Conservation (phyloP, 257 asterid species). For the Orobanche coerulescens region DNA sequence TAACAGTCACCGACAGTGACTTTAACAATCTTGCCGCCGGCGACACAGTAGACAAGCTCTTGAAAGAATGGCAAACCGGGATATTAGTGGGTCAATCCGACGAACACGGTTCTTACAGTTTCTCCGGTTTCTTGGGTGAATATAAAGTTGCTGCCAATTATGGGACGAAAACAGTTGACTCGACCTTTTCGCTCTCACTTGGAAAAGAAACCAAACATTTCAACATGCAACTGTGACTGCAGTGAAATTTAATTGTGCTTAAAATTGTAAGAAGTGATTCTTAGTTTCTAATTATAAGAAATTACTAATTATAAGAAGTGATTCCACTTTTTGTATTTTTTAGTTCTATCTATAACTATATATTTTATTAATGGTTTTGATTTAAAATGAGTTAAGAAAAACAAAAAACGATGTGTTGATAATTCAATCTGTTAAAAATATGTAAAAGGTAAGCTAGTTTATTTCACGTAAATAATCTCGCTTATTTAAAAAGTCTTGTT, state of each 20-base stretch:
- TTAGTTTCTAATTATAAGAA: too few species aligned
- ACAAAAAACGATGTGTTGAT: too few species aligned
- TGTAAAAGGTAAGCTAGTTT: too few species aligned
- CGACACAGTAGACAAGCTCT: constrained; percentile 39
- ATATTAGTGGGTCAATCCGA: constrained; percentile 30
- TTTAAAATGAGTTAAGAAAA: too few species aligned
- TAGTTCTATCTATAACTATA: too few species aligned
- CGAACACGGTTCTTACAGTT: constrained; percentile 34
- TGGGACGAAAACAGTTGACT: constrained; percentile 8
- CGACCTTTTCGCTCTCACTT: constrained; percentile 22
- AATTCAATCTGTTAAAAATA: too few species aligned
- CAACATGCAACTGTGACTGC: constrained; percentile 24
- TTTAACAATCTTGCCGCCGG: constrained; percentile 39
- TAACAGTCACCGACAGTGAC: constrained; percentile 42
- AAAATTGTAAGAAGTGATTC: too few species aligned
- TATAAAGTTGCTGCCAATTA: constrained; percentile 25
- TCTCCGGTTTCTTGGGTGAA: constrained; percentile 40
- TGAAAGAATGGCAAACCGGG: constrained; percentile 35
- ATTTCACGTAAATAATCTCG: too few species aligned
- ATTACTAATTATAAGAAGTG: too few species aligned
- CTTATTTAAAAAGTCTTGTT: too few species aligned
- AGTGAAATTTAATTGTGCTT: background rate
- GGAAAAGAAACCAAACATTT: constrained; percentile 43
- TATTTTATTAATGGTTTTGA: too few species aligned
- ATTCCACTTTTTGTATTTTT: too few species aligned